These are phyloP conservation scores for Umbelopsis sp. DNA, from an alignment of 192 early-diverging fungal species.

Conservation along the genomic window DNA sequence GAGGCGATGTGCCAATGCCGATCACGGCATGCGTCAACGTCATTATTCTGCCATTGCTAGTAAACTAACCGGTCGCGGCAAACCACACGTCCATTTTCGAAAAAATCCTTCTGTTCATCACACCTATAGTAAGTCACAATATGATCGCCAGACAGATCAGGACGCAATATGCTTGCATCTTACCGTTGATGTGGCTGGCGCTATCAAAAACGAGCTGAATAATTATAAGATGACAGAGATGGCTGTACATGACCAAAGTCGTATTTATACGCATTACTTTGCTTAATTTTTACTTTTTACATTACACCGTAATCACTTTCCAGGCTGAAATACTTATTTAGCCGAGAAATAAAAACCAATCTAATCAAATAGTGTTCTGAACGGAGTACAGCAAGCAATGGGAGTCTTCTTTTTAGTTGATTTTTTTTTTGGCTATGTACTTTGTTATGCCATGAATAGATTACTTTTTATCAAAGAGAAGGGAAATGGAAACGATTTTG, in stretches of 20 bases:
- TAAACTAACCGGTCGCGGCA: too few relatives aligned
- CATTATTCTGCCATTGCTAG: neutral
- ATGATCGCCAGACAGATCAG: slow-evolving; percentile 86
- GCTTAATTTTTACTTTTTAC: slow-evolving; percentile 32
- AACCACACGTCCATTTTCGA: slow-evolving; percentile 45
- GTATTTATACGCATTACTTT: slow-evolving; percentile 72
- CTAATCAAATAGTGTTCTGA: neutral
- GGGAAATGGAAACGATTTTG: too few relatives aligned
- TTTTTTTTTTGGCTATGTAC: neutral
- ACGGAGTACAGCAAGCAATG: neutral
- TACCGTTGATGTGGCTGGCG: slow-evolving; percentile 78
- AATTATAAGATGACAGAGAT: slow-evolving; percentile 92
- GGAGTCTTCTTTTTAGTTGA: neutral
- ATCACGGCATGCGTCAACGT: neutral
- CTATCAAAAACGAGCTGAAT: slow-evolving; percentile 94
- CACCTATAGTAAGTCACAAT: slow-evolving; percentile 76
- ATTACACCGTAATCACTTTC: neutral
- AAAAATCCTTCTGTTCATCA: slow-evolving; percentile 57
- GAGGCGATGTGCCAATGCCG: neutral
- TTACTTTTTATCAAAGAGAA: neutral
- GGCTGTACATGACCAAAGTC: slow-evolving; percentile 82
- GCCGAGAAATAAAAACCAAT: neutral
- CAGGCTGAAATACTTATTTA: neutral
- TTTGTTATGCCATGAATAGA: neutral
- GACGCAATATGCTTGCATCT: slow-evolving; percentile 77